phyloP scores from a whole-genome alignment of 179 eudicot species.

The Heliamphora ciliata region DNA sequence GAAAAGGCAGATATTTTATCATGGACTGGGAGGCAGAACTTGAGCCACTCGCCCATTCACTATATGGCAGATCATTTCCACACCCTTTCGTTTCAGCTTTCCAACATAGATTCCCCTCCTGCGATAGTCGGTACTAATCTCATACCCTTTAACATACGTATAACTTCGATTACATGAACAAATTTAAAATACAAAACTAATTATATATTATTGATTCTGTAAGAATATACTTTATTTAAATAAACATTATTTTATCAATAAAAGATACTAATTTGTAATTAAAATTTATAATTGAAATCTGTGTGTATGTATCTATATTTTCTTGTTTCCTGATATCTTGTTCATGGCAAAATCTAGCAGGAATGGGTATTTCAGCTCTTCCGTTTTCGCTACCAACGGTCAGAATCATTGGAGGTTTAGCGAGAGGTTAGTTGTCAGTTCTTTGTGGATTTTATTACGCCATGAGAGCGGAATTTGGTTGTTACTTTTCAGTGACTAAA shows the following conservation, averaged over 20 bases:
- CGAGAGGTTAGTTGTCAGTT: slow-evolving; percentile 10
- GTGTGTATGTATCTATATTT: no score
- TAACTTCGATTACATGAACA: no score
- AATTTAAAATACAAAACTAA: no score
- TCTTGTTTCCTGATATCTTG: no score
- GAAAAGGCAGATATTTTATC: no score
- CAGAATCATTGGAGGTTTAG: slow-evolving; percentile 1
- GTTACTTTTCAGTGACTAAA: background rate
- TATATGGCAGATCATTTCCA: background rate
- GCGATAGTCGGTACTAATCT: background rate
- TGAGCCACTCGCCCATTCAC: background rate
- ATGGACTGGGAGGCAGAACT: background rate
- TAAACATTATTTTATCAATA: background rate
- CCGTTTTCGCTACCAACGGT: slow-evolving; percentile 12
- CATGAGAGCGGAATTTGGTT: background rate
- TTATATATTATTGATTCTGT: no score
- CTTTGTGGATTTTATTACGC: background rate
- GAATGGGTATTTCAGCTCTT: slow-evolving; percentile 19
- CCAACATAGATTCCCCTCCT: background rate
- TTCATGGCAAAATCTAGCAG: background rate
- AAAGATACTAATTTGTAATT: background rate
- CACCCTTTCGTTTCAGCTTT: background rate
- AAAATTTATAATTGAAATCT: no score
- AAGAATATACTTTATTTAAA: background rate
- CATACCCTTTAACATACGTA: background rate